Evolutionary conservation across 352 stramenopile species (phyloP), one percentile per base, ranked within the genome.

Genomic region (Phytophthora tubulina): DNA sequence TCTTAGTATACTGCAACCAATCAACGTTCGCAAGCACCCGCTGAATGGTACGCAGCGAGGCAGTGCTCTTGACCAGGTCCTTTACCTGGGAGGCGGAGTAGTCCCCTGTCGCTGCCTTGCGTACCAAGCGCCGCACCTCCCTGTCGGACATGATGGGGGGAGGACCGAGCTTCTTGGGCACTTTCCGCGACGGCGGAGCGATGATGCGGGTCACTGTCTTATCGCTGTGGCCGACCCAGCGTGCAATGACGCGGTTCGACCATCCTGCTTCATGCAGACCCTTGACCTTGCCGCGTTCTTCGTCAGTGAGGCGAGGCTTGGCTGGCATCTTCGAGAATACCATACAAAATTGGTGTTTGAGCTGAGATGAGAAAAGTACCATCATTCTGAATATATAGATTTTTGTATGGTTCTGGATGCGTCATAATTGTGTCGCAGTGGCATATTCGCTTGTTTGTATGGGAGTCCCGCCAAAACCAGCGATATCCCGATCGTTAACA

Each of bases 401-500:
- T 17, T 53, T 53, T 35, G 27, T 53, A 53, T 53, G 10, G 46
- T 36, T 32, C 7, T 7, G 21, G 4, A 8, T 39, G 30, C 32
- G n/a, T 35, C 27, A 59, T 48, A 21, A 42, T 55, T 42, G 30
- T 42, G 31, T 42, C 49, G 8, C 49, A n/a, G 31, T 30, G 49
- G 8, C 49, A 30, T 30, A 42, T 55, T 41, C 11, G 27, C 32
- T 36, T n/a, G 49, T 14, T 42, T 58, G 44, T 38, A 36, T 13
- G 17, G 3, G 15, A 59, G 33, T 15, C 52, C 33, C 21, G 31
- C 36, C 36, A 59, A 8, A 46, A 17, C n/a, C 52, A 35, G 8
- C 33, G 33, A 45, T 48, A 59, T 48, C 33, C 33, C n/a, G 36
- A 36, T 44, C 17, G 31, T 48, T 52, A 63, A 32, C 41, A 54